Evolutionary conservation across 768 basidiomycete species (phyloP), one percentile per base, ranked within the genome.

Genomic region (Sarcodon sp.): DNA sequence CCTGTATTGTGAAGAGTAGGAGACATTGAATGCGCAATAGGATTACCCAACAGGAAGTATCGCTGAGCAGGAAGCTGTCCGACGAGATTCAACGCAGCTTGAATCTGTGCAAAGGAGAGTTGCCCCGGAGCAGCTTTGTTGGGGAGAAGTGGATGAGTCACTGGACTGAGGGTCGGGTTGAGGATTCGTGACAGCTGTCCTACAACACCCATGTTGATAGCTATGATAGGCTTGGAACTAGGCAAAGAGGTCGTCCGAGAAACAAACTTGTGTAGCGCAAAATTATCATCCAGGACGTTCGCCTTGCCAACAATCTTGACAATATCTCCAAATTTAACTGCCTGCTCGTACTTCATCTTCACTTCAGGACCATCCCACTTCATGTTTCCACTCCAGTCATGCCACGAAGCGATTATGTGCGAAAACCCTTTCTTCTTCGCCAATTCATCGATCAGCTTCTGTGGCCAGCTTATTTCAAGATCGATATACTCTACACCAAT

Each of bases 231-330:
- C 59, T 89, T 94, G 10, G 77, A 64, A 11, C 67, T 63, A 1
- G 72, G 67, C 31, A 65, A 62, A 47, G 59, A 59, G 18, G 61
- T 66, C 32, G 64, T 66, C 41, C 70, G 68, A 12, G 71, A 59
- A 37, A 79, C 80, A 59, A 98, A 99, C 8, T 75, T 62, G 47
- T 80, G 76, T 47, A 98, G 71, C 1, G 74, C 68, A 53, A 91
- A 75, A 66, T 97, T 98, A 59, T 93, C 90, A 52, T 76, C 68
- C 15, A 89, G 54, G 4, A 66, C 64, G 47, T 71, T 73, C 8
- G 94, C 92, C 56, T 85, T 93, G 43, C 88, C 86, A 36, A 97
- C 82, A 47, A 98, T 76, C 68, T 98, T 98, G 67, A 92, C 71
- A 35, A 98, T 80, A 63, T 99, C 93, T 3, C 92, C 92, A 39